Evolutionary conservation across 208 protist species (phyloP).

Genomic region (Leishmania amazonensis): DNA sequence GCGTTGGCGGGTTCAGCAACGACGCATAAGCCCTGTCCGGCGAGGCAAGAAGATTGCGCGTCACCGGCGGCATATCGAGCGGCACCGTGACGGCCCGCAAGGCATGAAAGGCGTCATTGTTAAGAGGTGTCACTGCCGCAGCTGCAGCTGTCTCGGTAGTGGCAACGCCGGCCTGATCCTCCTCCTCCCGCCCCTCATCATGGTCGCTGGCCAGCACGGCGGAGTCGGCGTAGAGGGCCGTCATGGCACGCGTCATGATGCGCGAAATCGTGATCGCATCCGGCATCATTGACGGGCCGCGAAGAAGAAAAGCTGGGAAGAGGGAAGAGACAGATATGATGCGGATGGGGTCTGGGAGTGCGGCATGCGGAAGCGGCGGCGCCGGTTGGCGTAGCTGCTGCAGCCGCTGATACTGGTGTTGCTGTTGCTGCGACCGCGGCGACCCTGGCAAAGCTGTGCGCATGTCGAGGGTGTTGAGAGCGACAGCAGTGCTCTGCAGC

Average conservation of each 20-base stretch:
- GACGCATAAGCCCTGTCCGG: slow-evolving; percentile 11
- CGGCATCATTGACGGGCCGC: slow-evolving; percentile 8
- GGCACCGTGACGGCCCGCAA: slow-evolving; percentile 12
- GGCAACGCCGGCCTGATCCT: neutral
- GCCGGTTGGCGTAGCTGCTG: neutral
- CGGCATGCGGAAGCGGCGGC: neutral
- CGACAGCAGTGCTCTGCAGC: neutral
- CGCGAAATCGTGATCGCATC: slow-evolving; percentile 14
- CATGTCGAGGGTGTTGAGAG: neutral
- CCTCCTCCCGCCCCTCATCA: neutral
- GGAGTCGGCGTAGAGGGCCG: slow-evolving; percentile 21
- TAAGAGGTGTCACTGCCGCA: neutral
- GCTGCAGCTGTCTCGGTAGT: neutral
- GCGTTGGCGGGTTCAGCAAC: slow-evolving; percentile 58
- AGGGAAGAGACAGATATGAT: neutral
- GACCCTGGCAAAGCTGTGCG: neutral
- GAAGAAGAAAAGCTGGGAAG: slow-evolving; percentile 19
- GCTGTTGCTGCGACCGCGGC: neutral
- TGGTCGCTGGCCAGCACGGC: slow-evolving; percentile 6
- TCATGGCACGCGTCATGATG: slow-evolving; percentile 13
- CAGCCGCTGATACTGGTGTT: slow-evolving; percentile 4
- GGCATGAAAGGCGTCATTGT: slow-evolving; percentile 2
- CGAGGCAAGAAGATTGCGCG: slow-evolving; percentile 37
- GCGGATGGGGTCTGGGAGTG: neutral
- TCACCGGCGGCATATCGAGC: slow-evolving; percentile 18